Evolutionary conservation across 2,329 filamentous ascomycete genomes (phyloP).

Genomic region (Botrytis porri): DNA sequence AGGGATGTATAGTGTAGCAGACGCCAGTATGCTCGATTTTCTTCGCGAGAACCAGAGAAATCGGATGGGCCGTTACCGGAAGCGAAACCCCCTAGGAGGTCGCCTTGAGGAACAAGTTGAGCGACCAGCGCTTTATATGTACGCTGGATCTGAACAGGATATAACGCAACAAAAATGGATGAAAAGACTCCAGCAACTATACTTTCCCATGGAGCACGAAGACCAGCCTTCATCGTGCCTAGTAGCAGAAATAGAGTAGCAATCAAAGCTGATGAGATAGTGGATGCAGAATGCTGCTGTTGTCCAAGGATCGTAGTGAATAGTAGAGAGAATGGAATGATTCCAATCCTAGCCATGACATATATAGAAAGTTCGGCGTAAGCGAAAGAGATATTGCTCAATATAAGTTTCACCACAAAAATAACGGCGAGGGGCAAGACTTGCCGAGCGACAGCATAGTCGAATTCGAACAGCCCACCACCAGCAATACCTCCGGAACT

Average conservation of each 20-base stretch:
- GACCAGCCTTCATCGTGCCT: conserved; percentile 38
- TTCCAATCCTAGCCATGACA: conserved; percentile 49
- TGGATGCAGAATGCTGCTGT: conserved; percentile 46
- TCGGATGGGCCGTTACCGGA: conserved; percentile 27
- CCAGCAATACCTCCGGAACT: conserved; percentile 48
- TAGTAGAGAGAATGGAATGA: conserved; percentile 48
- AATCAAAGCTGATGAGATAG: conserved; percentile 49
- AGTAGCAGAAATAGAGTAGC: conserved; percentile 49
- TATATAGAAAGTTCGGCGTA: conserved; percentile 52
- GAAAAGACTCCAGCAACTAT: conserved; percentile 52
- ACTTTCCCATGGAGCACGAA: conserved; percentile 50
- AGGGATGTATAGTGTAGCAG: conserved; percentile 51
- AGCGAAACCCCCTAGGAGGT: conserved; percentile 42
- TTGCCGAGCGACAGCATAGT: conserved; percentile 45
- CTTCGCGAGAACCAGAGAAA: conserved; percentile 41
- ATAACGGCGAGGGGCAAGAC: conserved; percentile 49
- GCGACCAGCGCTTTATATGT: conserved; percentile 48
- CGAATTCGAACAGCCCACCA: conserved; percentile 53
- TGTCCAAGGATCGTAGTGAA: conserved; percentile 47
- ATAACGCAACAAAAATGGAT: conserved; percentile 50
- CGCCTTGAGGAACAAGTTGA: conserved; percentile 44
- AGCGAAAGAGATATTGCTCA: conserved; percentile 54
- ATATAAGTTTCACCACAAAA: conserved; percentile 49
- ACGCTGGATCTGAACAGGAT: conserved; percentile 49
- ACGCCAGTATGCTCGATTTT: conserved; percentile 50